Evolutionary conservation across 139 green algal species (phyloP).

Genomic region (Yamagishiella unicocca): DNA sequence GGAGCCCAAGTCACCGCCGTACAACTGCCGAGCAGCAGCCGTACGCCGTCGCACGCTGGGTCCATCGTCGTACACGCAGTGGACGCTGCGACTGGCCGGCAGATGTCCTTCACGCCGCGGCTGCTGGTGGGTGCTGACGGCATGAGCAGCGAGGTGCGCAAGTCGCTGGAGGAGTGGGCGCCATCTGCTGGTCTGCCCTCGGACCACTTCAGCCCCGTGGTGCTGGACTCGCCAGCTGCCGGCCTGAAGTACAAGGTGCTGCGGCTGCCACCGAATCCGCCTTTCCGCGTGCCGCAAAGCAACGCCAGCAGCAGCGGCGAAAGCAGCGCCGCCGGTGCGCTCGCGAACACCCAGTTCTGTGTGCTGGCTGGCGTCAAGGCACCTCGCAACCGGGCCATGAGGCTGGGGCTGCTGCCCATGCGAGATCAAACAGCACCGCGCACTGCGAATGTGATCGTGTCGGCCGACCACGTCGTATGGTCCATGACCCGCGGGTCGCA

Average conservation of each 20-base stretch:
- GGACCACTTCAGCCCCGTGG: neutral
- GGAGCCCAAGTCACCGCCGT: neutral
- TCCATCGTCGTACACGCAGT: neutral
- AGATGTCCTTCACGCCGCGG: conserved; percentile 7
- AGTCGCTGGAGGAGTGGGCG: conserved; percentile 38
- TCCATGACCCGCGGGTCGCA: neutral
- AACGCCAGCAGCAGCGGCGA: neutral
- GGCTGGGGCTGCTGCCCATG: conserved; percentile 40
- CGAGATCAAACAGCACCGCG: conserved; percentile 12
- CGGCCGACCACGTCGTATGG: conserved; percentile 39
- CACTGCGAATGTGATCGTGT: conserved; percentile 42
- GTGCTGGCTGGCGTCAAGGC: neutral
- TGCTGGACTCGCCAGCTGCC: conserved; percentile 30
- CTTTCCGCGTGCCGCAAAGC: neutral
- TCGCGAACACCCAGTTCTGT: neutral
- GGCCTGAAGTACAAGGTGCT: conserved; percentile 54
- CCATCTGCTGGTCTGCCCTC: neutral
- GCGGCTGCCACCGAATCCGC: conserved; percentile 40
- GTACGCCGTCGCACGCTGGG: neutral
- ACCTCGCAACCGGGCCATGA: neutral
- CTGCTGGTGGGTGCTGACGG: conserved; percentile 53
- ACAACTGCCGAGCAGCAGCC: neutral
- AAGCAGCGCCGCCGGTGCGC: neutral
- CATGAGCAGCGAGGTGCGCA: conserved; percentile 2
- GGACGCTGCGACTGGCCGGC: neutral